These are phyloP conservation scores for Myriosclerotinia scirpicola DNA, from an alignment of 2,329 filamentous ascomycete species.

Conservation along the genomic window DNA sequence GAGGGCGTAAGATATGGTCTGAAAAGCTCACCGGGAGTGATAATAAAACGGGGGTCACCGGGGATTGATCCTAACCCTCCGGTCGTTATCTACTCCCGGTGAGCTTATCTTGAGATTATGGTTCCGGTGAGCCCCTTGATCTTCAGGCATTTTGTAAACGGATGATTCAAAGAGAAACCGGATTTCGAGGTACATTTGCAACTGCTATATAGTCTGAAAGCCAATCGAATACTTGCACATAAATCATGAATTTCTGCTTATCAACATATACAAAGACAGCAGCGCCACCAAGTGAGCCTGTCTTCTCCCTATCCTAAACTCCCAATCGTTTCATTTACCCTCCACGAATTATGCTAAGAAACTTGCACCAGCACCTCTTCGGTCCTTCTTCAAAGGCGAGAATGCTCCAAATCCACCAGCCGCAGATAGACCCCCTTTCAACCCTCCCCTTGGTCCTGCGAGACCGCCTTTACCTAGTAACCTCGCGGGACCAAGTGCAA, in stretches of 20 bases:
- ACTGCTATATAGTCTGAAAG: neutral
- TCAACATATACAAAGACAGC: constrained; percentile 12
- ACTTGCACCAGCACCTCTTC: constrained; percentile 61
- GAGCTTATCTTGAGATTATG: neutral
- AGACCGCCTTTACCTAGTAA: constrained; percentile 39
- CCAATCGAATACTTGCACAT: neutral
- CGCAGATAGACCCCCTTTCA: constrained; percentile 34
- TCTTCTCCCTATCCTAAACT: constrained; percentile 19
- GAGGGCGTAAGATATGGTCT: neutral
- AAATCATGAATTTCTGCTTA: constrained; percentile 6
- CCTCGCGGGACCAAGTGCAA: constrained; percentile 37
- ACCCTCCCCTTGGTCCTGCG: constrained; percentile 32
- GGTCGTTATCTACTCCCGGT: neutral
- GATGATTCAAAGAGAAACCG: neutral
- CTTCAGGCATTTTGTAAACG: neutral
- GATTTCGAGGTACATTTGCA: neutral
- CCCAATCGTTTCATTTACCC: constrained; percentile 4
- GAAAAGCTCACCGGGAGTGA: no score
- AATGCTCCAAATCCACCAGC: constrained; percentile 56
- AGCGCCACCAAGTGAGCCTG: neutral
- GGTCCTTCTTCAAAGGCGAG: constrained; percentile 71
- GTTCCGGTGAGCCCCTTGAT: neutral
- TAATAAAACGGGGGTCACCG: neutral
- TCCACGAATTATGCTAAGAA: constrained; percentile 44
- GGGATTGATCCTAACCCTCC: neutral